Conservation (phyloP, 352 stramenopile genomes). For the Globisporangium takayamanum region DNA sequence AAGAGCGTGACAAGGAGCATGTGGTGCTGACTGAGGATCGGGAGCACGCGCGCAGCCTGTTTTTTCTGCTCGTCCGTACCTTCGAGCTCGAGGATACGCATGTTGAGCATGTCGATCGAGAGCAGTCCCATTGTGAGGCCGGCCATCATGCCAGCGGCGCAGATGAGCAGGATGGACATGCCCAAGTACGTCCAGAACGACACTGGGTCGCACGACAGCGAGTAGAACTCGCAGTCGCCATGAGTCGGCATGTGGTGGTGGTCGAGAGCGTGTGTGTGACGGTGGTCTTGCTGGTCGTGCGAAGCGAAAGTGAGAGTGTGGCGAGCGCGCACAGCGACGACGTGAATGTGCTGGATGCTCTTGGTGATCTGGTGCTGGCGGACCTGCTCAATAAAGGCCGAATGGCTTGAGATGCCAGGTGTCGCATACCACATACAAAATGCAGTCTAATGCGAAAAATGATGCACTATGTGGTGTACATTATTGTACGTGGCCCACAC, state of each 20-base stretch:
- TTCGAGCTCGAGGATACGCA: constrained; percentile 74
- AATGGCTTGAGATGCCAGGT: too few relatives aligned
- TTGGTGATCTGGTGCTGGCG: too few relatives aligned
- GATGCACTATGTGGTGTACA: too few relatives aligned
- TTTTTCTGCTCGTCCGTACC: constrained; percentile 67
- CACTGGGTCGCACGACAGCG: constrained; percentile 54
- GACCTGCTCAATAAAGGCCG: too few relatives aligned
- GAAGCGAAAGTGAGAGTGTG: too few relatives aligned
- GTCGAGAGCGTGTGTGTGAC: background rate
- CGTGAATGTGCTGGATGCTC: too few relatives aligned
- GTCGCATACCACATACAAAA: too few relatives aligned
- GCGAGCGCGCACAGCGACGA: too few relatives aligned
- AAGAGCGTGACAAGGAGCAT: constrained; percentile 92
- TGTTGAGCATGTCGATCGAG: constrained; percentile 75
- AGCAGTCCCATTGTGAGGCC: constrained; percentile 73
- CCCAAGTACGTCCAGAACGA: constrained; percentile 56
- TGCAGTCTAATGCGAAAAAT: too few relatives aligned
- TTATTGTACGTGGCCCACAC: too few relatives aligned
- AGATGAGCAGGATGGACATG: constrained; percentile 41
- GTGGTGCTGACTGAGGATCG: constrained; percentile 89
- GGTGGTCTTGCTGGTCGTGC: too few relatives aligned
- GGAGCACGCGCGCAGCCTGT: constrained; percentile 69
- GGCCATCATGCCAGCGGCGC: constrained; percentile 58
- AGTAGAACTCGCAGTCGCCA: constrained; percentile 48
- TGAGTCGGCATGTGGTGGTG: constrained; percentile 4